phyloP scores from a whole-genome alignment of 2,329 filamentous ascomycete species.

The Amauroascus verrucosus region DNA sequence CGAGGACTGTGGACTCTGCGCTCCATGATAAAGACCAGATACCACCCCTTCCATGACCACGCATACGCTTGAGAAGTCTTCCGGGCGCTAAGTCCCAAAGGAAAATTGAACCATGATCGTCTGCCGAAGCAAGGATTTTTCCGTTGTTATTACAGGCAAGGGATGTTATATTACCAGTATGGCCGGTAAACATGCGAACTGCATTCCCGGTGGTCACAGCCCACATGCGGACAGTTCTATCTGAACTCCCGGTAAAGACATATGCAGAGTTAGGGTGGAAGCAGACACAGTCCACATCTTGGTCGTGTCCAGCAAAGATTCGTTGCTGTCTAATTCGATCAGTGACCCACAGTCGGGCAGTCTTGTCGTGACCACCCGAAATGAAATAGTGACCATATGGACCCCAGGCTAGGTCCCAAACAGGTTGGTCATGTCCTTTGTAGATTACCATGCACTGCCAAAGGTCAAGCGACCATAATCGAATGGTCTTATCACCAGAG shows the following conservation, averaged over 20 bases:
- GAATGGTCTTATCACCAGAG: constrained; percentile 76
- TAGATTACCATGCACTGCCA: constrained; percentile 92
- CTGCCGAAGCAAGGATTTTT: constrained; percentile 81
- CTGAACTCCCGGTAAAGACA: constrained; percentile 82
- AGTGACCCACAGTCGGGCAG: constrained; percentile 81
- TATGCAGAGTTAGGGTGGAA: constrained; percentile 95
- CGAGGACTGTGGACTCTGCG: constrained; percentile 80
- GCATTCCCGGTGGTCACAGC: constrained; percentile 76
- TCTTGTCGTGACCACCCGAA: constrained; percentile 78
- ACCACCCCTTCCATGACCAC: constrained; percentile 84
- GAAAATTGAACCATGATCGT: constrained; percentile 78
- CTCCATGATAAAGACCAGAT: constrained; percentile 92
- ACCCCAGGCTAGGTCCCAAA: constrained; percentile 81
- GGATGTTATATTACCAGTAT: constrained; percentile 75
- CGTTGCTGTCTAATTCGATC: constrained; percentile 84
- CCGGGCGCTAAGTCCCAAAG: constrained; percentile 92
- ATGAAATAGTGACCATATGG: constrained; percentile 94
- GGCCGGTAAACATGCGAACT: constrained; percentile 84
- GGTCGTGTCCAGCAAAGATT: constrained; percentile 84
- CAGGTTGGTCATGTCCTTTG: constrained; percentile 80
- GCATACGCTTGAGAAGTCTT: constrained; percentile 77
- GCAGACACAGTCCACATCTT: constrained; percentile 77
- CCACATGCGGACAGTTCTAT: constrained; percentile 97
- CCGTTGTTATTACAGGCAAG: constrained; percentile 80
- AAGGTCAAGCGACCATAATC: constrained; percentile 84